Evolutionary conservation across 1,139 yeast species (phyloP).

Genomic region (Yamadazyma diospyri): DNA sequence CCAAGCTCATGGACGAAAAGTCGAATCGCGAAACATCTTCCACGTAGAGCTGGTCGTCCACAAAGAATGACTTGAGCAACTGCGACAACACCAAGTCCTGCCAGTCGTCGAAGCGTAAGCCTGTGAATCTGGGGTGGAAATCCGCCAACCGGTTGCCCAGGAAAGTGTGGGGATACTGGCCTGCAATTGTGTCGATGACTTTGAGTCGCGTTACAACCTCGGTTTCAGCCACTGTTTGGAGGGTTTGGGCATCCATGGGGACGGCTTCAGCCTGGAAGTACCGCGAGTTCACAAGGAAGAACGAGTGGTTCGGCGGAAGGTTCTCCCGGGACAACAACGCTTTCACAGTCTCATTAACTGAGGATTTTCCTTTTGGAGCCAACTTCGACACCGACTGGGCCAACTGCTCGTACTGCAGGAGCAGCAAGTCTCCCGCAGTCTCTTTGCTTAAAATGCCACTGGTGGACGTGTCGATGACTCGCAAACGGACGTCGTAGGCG

Average conservation of each 20-base stretch:
- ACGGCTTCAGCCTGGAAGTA: slow-evolving; percentile 31
- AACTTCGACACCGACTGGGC: slow-evolving; percentile 8
- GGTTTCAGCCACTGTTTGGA: slow-evolving; percentile 29
- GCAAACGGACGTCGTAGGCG: slow-evolving; percentile 30
- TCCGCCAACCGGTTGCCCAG: slow-evolving; percentile 19
- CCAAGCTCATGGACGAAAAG: slow-evolving; percentile 33
- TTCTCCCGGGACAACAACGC: slow-evolving; percentile 9
- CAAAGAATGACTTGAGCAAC: slow-evolving; percentile 44
- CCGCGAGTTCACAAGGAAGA: slow-evolving; percentile 40
- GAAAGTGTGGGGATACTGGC: slow-evolving; percentile 29
- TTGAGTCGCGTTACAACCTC: slow-evolving; percentile 36
- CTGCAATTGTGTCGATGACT: slow-evolving; percentile 26
- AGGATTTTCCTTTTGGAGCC: slow-evolving; percentile 5
- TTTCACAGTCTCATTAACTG: slow-evolving; percentile 2
- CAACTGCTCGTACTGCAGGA: slow-evolving; percentile 17
- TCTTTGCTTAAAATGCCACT: slow-evolving; percentile 9
- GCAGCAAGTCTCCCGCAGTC: slow-evolving; percentile 13
- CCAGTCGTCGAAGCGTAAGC: slow-evolving; percentile 30
- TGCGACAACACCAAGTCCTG: slow-evolving; percentile 44
- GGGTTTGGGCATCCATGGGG: slow-evolving; percentile 18
- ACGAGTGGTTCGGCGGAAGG: slow-evolving; percentile 32
- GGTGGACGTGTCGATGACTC: slow-evolving; percentile 19
- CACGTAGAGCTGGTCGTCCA: slow-evolving; percentile 31
- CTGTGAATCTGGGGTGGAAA: slow-evolving; percentile 15
- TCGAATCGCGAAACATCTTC: slow-evolving; percentile 44